Evolutionary conservation across 169 alveolate genomes (phyloP).

Genomic region (Cyclospora cayetanensis): DNA sequence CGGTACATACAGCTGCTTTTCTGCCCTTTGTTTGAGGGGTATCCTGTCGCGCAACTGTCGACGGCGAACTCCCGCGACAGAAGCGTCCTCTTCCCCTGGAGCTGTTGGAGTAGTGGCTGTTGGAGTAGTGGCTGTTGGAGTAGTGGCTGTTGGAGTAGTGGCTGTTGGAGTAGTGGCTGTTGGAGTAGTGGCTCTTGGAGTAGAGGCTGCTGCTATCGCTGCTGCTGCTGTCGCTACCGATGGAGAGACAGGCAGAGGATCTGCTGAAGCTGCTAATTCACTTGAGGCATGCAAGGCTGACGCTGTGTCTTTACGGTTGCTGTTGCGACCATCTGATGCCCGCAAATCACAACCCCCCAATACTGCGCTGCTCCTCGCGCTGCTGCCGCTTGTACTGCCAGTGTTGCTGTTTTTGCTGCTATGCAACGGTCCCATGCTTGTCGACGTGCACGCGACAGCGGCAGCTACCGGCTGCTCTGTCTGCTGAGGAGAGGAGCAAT

Average conservation of each 20-base stretch:
- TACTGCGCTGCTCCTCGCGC: neutral
- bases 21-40: constrained; percentile 65
- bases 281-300: too few relatives aligned
- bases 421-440: neutral
- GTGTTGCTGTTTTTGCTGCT: neutral
- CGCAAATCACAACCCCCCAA: neutral
- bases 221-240: neutral
- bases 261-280: constrained; percentile 25
- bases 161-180: neutral
- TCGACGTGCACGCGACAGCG: too few relatives aligned
- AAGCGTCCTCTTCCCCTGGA: neutral
- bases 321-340: neutral
- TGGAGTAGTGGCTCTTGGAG: neutral
- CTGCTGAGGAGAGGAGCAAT: neutral
- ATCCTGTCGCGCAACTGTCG: constrained; percentile 21
- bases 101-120: neutral
- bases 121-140: neutral
- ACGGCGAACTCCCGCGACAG: neutral
- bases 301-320: neutral
- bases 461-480: neutral
- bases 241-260: neutral
- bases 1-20: constrained; percentile 69
- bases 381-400: neutral
- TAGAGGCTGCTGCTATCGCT: neutral
- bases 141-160: neutral